Conservation (phyloP, 1,284 basidiomycete species). For the Apiotrichum laibachii region DNA sequence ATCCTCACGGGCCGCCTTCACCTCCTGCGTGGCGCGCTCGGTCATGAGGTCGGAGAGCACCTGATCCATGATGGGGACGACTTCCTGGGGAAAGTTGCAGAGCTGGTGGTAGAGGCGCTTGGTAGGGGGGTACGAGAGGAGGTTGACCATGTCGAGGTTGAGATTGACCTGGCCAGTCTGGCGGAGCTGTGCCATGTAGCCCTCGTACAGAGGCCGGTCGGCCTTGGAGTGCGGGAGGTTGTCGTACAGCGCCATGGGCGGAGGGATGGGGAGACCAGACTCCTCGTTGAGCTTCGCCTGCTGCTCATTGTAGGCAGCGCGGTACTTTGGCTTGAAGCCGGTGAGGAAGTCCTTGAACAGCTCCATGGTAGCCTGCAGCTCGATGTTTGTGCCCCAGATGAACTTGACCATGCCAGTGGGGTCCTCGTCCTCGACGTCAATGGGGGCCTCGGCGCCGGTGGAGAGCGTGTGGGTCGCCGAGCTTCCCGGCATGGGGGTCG, state of each 20-base stretch:
- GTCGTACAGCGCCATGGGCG: conserved; percentile 47
- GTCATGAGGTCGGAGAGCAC: conserved; percentile 87
- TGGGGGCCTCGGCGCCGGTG: conserved; percentile 57
- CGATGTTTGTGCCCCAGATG: conserved; percentile 96
- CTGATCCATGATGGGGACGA: conserved; percentile 95
- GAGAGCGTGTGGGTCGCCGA: conserved; percentile 12
- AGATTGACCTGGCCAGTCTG: conserved; percentile 86
- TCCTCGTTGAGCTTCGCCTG: conserved; percentile 47
- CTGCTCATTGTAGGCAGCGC: conserved; percentile 61
- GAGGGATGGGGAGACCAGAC: conserved; percentile 36
- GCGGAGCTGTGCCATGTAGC: conserved; percentile 80
- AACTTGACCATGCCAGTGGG: conserved; percentile 66
- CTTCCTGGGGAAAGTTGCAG: conserved; percentile 91
- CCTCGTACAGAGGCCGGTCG: conserved; percentile 73
- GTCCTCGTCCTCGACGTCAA: conserved; percentile 35
- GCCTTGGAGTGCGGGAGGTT: conserved; percentile 62
- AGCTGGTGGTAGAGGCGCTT: conserved; percentile 77
- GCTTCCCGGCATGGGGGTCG: conserved; percentile 3
- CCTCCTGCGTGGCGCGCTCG: conserved; percentile 73
- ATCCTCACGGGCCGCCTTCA: conserved; percentile 53
- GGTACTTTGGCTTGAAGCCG: conserved; percentile 92
- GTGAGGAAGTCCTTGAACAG: conserved; percentile 83
- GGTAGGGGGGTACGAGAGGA: conserved; percentile 82
- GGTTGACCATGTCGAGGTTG: conserved; percentile 84
- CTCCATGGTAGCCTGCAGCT: conserved; percentile 84